phyloP scores from a whole-genome alignment of 495 filamentous ascomycete genomes.

The Friedmanniomyces simplex region DNA sequence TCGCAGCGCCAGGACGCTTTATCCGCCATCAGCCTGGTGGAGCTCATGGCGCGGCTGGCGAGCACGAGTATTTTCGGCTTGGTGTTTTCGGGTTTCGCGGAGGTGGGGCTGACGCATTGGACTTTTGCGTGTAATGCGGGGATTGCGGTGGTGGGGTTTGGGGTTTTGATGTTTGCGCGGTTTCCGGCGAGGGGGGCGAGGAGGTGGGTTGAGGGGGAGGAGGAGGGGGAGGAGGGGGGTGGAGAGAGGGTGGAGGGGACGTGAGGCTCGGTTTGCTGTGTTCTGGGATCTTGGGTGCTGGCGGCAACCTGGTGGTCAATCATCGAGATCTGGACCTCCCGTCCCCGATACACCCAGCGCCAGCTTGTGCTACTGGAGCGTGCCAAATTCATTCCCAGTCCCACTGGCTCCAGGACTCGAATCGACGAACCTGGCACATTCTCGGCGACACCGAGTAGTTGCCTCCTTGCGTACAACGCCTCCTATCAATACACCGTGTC shows the following conservation, averaged over 20 bases:
- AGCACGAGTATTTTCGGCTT: conserved; percentile 46
- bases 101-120: conserved; percentile 37
- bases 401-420: too few relatives aligned
- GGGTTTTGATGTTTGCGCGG: conserved; percentile 37
- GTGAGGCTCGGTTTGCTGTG: too few relatives aligned
- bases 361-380: too few relatives aligned
- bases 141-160: conserved; percentile 38
- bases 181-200: conserved; percentile 38
- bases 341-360: too few relatives aligned
- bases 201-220: conserved; percentile 18
- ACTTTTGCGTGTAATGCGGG: conserved; percentile 47
- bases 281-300: too few relatives aligned
- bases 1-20: conserved; percentile 42
- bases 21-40: conserved; percentile 44
- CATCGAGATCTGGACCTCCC: too few relatives aligned
- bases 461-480: too few relatives aligned
- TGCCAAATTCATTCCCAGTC: too few relatives aligned
- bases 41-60: conserved; percentile 41
- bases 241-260: not conserved
- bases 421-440: too few relatives aligned
- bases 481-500: too few relatives aligned
- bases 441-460: too few relatives aligned
- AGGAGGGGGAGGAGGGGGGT: not conserved
- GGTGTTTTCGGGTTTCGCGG: conserved; percentile 42
- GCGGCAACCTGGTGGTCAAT: too few relatives aligned